phyloP scores from a whole-genome alignment of 1,139 yeast species.

The Protomyces arabidopsidicola region DNA sequence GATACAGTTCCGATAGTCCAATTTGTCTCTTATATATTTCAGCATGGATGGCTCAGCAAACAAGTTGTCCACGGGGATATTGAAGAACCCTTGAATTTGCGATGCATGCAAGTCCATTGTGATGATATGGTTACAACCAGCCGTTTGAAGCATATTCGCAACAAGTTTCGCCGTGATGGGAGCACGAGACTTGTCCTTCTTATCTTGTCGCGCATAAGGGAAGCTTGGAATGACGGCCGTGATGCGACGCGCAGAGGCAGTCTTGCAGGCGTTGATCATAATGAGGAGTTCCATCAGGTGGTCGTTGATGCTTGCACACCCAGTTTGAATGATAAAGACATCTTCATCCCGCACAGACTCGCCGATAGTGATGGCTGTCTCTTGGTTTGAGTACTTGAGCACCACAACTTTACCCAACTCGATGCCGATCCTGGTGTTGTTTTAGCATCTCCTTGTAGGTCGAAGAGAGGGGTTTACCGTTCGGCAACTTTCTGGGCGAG shows the following conservation, averaged over 20 bases:
- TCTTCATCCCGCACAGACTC: constrained; percentile 97
- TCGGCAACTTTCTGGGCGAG: constrained; percentile 31
- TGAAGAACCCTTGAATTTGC: constrained; percentile 95
- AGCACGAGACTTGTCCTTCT: constrained; percentile 93
- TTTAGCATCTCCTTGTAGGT: background rate
- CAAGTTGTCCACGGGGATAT: constrained; percentile 94
- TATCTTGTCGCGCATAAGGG: constrained; percentile 94
- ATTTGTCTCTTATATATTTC: constrained; percentile 58
- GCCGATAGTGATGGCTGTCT: constrained; percentile 93
- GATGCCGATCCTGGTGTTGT: constrained; percentile 28
- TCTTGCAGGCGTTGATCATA: constrained; percentile 88
- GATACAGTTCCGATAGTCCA: constrained; percentile 60
- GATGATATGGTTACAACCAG: constrained; percentile 94
- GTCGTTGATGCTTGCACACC: constrained; percentile 75
- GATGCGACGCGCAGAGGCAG: constrained; percentile 73
- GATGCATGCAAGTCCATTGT: constrained; percentile 98
- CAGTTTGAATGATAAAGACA: constrained; percentile 64
- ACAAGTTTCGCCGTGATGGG: constrained; percentile 93
- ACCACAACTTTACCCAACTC: constrained; percentile 29
- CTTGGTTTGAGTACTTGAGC: constrained; percentile 61
- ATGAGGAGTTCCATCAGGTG: constrained; percentile 81
- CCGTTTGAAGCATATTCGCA: constrained; percentile 80
- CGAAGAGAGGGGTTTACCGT: constrained; percentile 8
- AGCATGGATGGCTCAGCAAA: constrained; percentile 91
- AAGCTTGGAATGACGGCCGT: constrained; percentile 93